Conservation (phyloP, 306 rosid genomes). For the Malus orientalis region DNA sequence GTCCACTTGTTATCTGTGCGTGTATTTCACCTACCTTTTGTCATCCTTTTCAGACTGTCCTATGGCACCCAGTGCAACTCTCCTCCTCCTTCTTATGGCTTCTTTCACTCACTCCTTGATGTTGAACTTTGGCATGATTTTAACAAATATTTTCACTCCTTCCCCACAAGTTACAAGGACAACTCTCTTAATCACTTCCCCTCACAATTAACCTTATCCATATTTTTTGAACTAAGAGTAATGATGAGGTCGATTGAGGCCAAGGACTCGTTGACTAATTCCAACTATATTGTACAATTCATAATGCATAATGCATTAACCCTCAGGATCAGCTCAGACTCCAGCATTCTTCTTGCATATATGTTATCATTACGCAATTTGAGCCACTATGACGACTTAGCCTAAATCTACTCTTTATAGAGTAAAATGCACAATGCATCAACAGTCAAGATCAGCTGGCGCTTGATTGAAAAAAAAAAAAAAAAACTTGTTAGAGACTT, state of each 20-base stretch:
- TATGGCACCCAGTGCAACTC: slow-evolving; percentile 14
- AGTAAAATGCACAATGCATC: neutral
- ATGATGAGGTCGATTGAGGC: neutral
- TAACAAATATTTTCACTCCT: neutral
- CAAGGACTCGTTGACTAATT: neutral
- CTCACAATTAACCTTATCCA: neutral
- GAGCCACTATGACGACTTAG: neutral
- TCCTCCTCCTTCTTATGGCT: neutral
- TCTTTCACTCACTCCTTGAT: neutral
- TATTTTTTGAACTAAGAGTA: neutral
- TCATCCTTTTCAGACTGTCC: slow-evolving; percentile 20
- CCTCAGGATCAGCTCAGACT: too few species aligned
- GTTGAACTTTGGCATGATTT: slow-evolving; percentile 24
- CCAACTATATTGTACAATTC: neutral
- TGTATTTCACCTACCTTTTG: slow-evolving; percentile 36
- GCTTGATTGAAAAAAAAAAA: too few species aligned
- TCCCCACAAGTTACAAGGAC: neutral
- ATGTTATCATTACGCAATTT: too few species aligned
- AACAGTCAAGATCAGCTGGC: fast-evolving
- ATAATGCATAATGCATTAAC: neutral
- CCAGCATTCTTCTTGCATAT: neutral
- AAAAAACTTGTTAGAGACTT: neutral
- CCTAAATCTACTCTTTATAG: neutral
- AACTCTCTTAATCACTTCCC: neutral
- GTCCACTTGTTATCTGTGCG: slow-evolving; percentile 27